Evolutionary conservation across 2,329 filamentous ascomycete genomes (phyloP), one percentile per base, ranked within the genome.

Genomic region (Phyllosticta ampelicida): DNA sequence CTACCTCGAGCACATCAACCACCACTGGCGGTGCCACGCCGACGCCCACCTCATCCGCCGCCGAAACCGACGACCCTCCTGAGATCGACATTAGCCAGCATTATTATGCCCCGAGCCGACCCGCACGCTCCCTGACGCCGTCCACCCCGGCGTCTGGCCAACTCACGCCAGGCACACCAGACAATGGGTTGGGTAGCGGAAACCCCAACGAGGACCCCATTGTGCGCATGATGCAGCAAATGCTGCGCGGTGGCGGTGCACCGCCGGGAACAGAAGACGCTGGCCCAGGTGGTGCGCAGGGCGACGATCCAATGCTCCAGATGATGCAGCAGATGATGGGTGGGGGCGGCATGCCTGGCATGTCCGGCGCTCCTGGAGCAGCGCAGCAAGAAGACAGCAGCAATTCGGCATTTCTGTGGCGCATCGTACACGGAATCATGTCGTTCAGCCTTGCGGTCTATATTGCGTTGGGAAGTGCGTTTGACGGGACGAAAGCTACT

Each of bases 11-110:
- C 30, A 19, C 58, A 29, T n/a, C 52, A 67, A 65, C 63, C 51
- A 62, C 67, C 56, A 63, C 67, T 16, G 51, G 65, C 10, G 60
- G 65, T 23, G 63, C 60, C 60, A 51, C 62, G 36, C 62, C 65
- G 26, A 56, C 72, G 23, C 60, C 72, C 49, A 60, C 65, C 59
- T 44, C 60, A n/a, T 64, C 67, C 54, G 63, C 64, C n/a, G 66
- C 66, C 20, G 65, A 66, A n/a, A 68, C 67, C n/a, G 68, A 70
- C 59, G 82, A 78, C 59, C 87, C 87, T 5, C 86, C 85, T 5
- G 88, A 90, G 70, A 80, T 89, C 62, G 87, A 91, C 69, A 90
- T 92, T 64, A 88, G 86, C n/a, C 74, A 86, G 62, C 86, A 88
- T 73, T 85, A 80, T 71, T 87, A 86, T 71, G 72, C 79, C 30